Evolutionary conservation across 2,329 filamentous ascomycete genomes (phyloP), one percentile per base, ranked within the genome.

Genomic region (Aspergillus pseudoglaucus): DNA sequence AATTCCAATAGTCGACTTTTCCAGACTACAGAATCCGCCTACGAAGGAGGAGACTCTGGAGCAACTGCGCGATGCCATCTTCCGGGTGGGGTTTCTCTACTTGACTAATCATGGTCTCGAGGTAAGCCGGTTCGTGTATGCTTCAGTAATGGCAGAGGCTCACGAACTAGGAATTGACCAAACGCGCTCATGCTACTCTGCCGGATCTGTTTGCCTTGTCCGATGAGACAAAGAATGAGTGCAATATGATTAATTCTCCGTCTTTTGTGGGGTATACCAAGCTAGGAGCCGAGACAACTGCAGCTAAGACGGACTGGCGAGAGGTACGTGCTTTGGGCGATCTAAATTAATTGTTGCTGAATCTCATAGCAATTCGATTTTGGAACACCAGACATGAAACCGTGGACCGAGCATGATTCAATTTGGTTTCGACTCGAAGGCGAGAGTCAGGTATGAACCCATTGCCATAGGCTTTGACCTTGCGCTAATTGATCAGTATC

Each of bases 351-450:
- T 7, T 17, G 45, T n/a, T 12, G 44, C 44, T 52, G 14, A 55
- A 10, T 20, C 2, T 15, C 62, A 53, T 71, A 57, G 75, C 77
- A 64, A 78, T 78, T 60, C 41, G 64, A 67, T 27, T 67, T 67
- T 47, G 64, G 64, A 1, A 64, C 64, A 0, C 63, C 64, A 0
- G 62, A 58, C 0, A 54, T 63, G 54, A 62, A 54, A 25, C 15
- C 46, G 4, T 65, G 59, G 62, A 54, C 52, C 1, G 44, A 53
- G 46, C 69, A 75, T 51, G 75, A 80, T 72, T 61, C 69, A 56
- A 44, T 66, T 63, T 46, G 68, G 73, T 18, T 76, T 67, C 53
- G 64, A 27, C 55, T 65, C 2, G 62, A 66, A 41, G 63, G 63
- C 0, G 38, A 57, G 2, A 65, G 59, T 23, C 63, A 65, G 49